These are phyloP conservation scores for Aspergillus fumigatiaffinis DNA, from an alignment of 2,329 filamentous ascomycete species.

Conservation along the genomic window DNA sequence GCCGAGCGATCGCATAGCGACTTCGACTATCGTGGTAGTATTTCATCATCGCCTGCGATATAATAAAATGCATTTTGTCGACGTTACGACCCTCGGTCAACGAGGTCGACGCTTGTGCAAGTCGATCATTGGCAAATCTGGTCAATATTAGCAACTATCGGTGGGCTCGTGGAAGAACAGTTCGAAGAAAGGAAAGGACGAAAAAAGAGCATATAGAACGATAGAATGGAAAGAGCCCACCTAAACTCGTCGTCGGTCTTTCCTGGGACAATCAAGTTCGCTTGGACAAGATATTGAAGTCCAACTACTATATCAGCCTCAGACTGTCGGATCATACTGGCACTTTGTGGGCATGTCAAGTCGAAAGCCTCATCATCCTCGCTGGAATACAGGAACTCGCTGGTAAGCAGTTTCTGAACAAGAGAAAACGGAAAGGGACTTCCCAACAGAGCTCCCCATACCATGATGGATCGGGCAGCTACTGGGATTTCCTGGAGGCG, in stretches of 20 bases:
- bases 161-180: neutral
- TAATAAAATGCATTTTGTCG: conserved; percentile 84
- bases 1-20: conserved; percentile 70
- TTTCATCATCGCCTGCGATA: conserved; percentile 75
- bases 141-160: conserved; percentile 5
- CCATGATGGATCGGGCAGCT: conserved; percentile 71
- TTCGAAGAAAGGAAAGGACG: neutral
- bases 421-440: conserved; percentile 79
- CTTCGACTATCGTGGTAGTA: conserved; percentile 61
- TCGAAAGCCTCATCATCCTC: conserved; percentile 43
- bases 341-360: conserved; percentile 35
- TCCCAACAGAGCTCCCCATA: conserved; percentile 82
- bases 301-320: conserved; percentile 66
- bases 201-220: conserved; percentile 3
- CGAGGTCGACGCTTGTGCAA: conserved; percentile 68
- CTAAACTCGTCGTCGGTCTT: conserved; percentile 81
- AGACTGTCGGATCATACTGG: conserved; percentile 54
- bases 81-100: conserved; percentile 64
- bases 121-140: conserved; percentile 83
- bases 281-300: conserved; percentile 74
- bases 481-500: conserved; percentile 71
- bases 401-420: conserved; percentile 70
- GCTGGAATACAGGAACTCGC: conserved; percentile 61
- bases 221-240: conserved; percentile 12
- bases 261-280: conserved; percentile 75